These are phyloP conservation scores for Rosa persica DNA, from an alignment of 306 rosid species.

Conservation along the genomic window DNA sequence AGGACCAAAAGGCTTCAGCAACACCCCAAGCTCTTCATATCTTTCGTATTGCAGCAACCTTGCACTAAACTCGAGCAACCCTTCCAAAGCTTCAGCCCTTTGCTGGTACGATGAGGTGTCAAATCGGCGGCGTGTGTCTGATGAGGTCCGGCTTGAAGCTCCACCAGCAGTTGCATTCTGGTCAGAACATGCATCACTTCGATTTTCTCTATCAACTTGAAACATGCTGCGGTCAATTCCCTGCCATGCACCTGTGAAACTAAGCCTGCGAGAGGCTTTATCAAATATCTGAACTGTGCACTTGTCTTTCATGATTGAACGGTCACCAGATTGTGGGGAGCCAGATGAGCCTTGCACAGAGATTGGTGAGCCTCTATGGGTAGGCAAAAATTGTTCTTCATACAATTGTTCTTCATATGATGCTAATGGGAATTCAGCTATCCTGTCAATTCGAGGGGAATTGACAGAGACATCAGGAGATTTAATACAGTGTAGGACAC, in stretches of 20 bases:
- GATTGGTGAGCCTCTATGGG: conserved; percentile 42
- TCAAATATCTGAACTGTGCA: conserved; percentile 72
- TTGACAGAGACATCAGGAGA: conserved; percentile 92
- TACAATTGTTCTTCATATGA: conserved; percentile 62
- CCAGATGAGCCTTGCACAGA: conserved; percentile 57
- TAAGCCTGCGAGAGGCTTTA: conserved; percentile 45
- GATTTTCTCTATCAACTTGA: conserved; percentile 42
- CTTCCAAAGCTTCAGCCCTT: conserved; percentile 99
- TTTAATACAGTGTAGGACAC: conserved; percentile 47
- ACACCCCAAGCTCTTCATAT: conserved; percentile 93
- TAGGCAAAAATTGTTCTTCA: conserved; percentile 53
- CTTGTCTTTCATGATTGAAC: conserved; percentile 83
- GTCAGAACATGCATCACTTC: conserved; percentile 68
- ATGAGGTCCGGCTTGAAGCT: conserved; percentile 83
- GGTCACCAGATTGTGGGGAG: conserved; percentile 47
- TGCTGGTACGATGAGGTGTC: conserved; percentile 79
- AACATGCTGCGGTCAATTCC: conserved; percentile 61
- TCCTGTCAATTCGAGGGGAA: conserved; percentile 93
- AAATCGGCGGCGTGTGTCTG: conserved; percentile 64
- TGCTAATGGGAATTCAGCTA: conserved; percentile 90
- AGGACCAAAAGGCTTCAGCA: conserved; percentile 95
- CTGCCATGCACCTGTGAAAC: conserved; percentile 55
- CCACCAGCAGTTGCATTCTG: conserved; percentile 97
- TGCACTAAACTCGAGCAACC: conserved; percentile 96
- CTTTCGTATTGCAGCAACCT: conserved; percentile 82